phyloP scores from a whole-genome alignment of 75 land plant species.

The Cupressus sempervirens region DNA sequence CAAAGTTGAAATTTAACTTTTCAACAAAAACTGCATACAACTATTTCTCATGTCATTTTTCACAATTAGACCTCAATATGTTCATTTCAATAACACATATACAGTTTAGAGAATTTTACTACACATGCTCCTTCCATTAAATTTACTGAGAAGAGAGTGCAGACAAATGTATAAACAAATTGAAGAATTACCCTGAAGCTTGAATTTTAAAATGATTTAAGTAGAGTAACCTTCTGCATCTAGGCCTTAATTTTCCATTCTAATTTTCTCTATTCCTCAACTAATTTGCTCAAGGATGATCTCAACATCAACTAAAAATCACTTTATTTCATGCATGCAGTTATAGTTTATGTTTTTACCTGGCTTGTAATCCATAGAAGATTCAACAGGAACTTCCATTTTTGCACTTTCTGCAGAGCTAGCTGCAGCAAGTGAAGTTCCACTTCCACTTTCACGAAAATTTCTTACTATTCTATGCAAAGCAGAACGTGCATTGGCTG shows the following conservation, averaged over 20 bases:
- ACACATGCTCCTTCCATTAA: not conserved
- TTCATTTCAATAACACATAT: not conserved
- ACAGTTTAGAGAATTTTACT: not conserved
- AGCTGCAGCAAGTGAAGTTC: conserved; percentile 5
- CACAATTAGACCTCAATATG: not conserved
- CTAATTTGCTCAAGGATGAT: not conserved
- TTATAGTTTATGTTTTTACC: conserved; percentile 1
- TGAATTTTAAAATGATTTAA: not conserved
- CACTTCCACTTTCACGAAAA: conserved; percentile 22
- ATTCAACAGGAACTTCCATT: not conserved
- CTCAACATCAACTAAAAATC: not conserved
- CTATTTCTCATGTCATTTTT: not conserved
- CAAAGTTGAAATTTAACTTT: not conserved
- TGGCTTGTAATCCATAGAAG: not conserved
- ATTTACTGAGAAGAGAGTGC: not conserved
- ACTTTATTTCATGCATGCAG: not conserved
- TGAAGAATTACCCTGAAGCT: not conserved
- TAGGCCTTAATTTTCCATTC: not conserved
- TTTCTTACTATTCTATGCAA: conserved; percentile 42
- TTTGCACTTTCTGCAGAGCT: not conserved
- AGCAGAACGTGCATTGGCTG: conserved; percentile 43
- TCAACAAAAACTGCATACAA: not conserved
- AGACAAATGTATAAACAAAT: not conserved
- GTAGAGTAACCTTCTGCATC: not conserved
- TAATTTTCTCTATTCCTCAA: not conserved